These are phyloP conservation scores for Emydomyces testavorans DNA, from an alignment of 2,329 filamentous ascomycete genomes.

Conservation along the genomic window DNA sequence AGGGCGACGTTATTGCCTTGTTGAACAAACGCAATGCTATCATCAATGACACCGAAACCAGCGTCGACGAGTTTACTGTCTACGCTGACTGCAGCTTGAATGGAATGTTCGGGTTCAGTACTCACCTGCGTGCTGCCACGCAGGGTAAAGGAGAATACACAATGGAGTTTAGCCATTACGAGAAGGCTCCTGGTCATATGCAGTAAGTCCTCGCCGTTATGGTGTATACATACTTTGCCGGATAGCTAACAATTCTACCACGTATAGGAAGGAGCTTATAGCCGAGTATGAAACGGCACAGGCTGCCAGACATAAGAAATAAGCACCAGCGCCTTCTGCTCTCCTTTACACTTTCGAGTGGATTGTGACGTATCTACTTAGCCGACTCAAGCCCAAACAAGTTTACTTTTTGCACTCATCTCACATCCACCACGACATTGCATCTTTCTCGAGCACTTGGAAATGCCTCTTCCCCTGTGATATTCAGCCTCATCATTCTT, in stretches of 20 bases:
- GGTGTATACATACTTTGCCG: background rate
- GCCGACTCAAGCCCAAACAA: too few species aligned
- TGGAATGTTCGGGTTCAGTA: constrained; percentile 95
- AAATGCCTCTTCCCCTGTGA: too few species aligned
- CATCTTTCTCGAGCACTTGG: too few species aligned
- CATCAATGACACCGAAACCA: constrained; percentile 91
- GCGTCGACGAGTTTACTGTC: constrained; percentile 84
- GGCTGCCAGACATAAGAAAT: constrained; percentile 53
- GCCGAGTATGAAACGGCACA: constrained; percentile 57
- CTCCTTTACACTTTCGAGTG: constrained; percentile 3
- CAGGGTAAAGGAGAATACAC: constrained; percentile 98
- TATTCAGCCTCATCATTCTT: too few species aligned
- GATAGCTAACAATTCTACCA: constrained; percentile 3
- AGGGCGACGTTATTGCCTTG: constrained; percentile 86
- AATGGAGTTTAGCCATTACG: constrained; percentile 98
- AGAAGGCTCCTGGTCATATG: constrained; percentile 71
- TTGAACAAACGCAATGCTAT: constrained; percentile 94
- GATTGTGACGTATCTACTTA: too few species aligned
- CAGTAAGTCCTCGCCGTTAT: constrained; percentile 52
- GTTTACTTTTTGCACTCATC: background rate
- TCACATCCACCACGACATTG: background rate
- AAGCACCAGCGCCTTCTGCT: constrained; percentile 16
- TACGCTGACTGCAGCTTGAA: constrained; percentile 88
- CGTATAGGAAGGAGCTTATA: constrained; percentile 50
- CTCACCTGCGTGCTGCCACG: constrained; percentile 78